Evolutionary conservation across 495 filamentous ascomycete species (phyloP).

Genomic region (Neurospora sublineolata): DNA sequence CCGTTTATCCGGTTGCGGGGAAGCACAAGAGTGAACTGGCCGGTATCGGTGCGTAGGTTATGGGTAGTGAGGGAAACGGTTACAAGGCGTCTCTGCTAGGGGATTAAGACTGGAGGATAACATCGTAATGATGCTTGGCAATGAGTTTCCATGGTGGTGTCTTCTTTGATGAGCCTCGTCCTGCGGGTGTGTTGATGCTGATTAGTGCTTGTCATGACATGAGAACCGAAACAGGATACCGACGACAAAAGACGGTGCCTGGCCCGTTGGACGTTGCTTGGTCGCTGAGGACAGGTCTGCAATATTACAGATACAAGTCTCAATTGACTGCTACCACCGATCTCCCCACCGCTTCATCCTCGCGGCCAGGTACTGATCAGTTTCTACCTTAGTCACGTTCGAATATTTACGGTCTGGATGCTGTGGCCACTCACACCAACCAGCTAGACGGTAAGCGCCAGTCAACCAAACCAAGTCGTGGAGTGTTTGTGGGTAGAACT

Average conservation of each 20-base stretch:
- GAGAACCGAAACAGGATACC: background rate
- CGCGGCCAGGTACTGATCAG: background rate
- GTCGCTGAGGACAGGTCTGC: background rate
- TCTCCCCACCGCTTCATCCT: background rate
- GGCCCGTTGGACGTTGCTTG: background rate
- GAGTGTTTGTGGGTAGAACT: background rate
- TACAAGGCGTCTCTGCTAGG: background rate
- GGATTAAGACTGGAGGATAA: background rate
- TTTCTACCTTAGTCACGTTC: background rate
- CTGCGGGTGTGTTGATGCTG: background rate
- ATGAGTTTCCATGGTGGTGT: background rate
- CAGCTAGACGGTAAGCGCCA: no score
- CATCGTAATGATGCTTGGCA: background rate
- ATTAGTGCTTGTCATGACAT: background rate
- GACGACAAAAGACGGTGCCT: background rate
- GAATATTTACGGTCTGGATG: background rate
- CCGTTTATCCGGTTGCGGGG: slow-evolving; percentile 34
- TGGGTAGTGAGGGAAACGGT: background rate
- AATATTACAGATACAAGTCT: background rate
- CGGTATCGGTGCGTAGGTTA: background rate
- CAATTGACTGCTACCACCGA: background rate
- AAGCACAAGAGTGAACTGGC: background rate
- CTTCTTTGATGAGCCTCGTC: background rate
- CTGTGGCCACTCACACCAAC: no score
- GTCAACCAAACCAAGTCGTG: background rate